Conservation (phyloP, 768 basidiomycete species). For the Leucosporidium scottii region DNA sequence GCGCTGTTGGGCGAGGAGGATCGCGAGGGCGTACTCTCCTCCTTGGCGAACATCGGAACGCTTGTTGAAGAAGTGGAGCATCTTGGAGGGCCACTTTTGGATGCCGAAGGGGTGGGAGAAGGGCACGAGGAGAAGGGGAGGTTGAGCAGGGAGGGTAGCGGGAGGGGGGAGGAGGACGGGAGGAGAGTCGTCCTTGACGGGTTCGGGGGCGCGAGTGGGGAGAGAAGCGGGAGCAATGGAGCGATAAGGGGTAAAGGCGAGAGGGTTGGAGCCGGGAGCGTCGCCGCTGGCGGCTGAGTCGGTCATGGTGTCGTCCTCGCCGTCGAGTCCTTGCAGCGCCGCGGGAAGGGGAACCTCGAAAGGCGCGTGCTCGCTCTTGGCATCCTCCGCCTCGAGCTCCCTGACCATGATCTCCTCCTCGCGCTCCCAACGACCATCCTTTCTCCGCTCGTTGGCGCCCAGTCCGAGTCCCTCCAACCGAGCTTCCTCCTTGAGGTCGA, state of each 20-base stretch:
- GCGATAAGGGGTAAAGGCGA: conserved; percentile 34
- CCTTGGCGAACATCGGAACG: conserved; percentile 71
- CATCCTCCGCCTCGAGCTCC: conserved; percentile 49
- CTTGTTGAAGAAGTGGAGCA: conserved; percentile 80
- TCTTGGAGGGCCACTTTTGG: conserved; percentile 33
- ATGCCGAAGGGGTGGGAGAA: conserved; percentile 39
- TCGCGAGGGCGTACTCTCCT: conserved; percentile 68
- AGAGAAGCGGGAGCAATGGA: conserved; percentile 18
- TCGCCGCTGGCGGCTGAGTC: not conserved
- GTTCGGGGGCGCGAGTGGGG: conserved; percentile 24
- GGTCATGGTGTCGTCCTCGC: not conserved
- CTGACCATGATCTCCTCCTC: conserved; percentile 72
- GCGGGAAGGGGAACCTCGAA: conserved; percentile 31
- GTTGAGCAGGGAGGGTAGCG: conserved; percentile 58
- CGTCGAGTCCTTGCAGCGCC: conserved; percentile 41
- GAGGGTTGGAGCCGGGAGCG: conserved; percentile 5
- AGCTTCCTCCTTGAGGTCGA: conserved; percentile 58
- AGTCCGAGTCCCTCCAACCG: conserved; percentile 41
- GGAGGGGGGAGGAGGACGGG: conserved; percentile 50
- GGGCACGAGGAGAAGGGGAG: conserved; percentile 55
- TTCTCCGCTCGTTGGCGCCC: conserved; percentile 49
- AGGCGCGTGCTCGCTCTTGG: conserved; percentile 37
- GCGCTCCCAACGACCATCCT: conserved; percentile 59
- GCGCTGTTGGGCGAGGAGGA: conserved; percentile 60
- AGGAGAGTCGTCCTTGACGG: conserved; percentile 34